phyloP scores from a whole-genome alignment of 2,329 filamentous ascomycete species.

The Aspergillus ochraceoroseus region DNA sequence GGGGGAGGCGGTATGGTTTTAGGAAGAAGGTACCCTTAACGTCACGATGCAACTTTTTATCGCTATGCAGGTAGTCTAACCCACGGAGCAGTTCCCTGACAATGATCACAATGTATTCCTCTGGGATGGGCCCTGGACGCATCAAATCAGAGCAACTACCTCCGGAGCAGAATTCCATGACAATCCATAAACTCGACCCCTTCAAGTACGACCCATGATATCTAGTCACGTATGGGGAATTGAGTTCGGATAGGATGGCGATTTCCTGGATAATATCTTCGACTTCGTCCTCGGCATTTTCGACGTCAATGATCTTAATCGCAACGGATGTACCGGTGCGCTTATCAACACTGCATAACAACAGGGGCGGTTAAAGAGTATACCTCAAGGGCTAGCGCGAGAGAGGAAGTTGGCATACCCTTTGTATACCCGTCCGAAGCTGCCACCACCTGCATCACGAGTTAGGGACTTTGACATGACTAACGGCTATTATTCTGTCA shows the following conservation, averaged over 20 bases:
- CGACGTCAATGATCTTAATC: constrained; percentile 98
- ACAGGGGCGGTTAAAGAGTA: constrained; percentile 10
- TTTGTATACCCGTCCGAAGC: constrained; percentile 98
- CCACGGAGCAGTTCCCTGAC: constrained; percentile 83
- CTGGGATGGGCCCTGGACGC: constrained; percentile 84
- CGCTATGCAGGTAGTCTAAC: constrained; percentile 85
- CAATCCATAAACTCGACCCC: constrained; percentile 95
- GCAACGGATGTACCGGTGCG: constrained; percentile 88
- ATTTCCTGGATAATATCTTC: constrained; percentile 99
- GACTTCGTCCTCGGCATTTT: constrained; percentile 97
- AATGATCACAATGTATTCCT: constrained; percentile 97
- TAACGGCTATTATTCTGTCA: not conserved
- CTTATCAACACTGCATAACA: constrained; percentile 72
- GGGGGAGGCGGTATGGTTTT: not conserved
- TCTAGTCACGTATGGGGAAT: constrained; percentile 93
- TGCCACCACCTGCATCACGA: constrained; percentile 68
- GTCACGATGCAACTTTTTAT: constrained; percentile 94
- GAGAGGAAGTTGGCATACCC: constrained; percentile 54
- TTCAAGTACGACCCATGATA: constrained; percentile 97
- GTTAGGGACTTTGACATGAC: constrained; percentile 16
- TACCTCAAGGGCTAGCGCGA: constrained; percentile 2
- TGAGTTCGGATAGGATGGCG: constrained; percentile 89
- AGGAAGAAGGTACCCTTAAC: constrained; percentile 69
- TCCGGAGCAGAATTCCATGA: constrained; percentile 98
- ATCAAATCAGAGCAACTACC: constrained; percentile 94